Base-by-base conservation (phyloP, 2,329 filamentous ascomycete genomes). In the Phialophora verrucosa region DNA sequence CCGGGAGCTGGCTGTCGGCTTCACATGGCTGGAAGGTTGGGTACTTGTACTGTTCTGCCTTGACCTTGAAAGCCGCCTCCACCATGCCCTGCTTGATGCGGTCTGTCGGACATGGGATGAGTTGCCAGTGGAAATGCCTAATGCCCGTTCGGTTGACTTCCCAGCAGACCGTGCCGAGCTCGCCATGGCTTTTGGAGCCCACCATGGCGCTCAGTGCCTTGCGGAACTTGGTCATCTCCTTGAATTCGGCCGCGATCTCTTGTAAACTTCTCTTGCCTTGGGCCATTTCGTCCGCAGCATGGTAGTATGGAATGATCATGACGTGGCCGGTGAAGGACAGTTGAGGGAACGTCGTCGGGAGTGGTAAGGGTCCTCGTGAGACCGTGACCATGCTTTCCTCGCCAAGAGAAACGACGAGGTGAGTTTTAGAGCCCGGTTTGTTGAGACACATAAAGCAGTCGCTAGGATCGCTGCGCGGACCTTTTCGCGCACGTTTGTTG, bases 401-500 rank as follows among this genome's bases (percentile, higher is more conserved):
- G 61, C 91, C 95, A 70, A 99, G 94, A 29, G 91, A 93, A 70
- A 91, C 90, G 73, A 97, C 90, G 78, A 99, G 90, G 79, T 99
- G 94, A 1, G 90, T 90, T 60, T 91, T 90, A 53, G 95, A 83
- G 67, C 90, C 90, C 5, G 91, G 88, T 77, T 96, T 97, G 5
- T 92, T 93, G 11, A 99, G 84, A 76, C 95, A 99, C 82, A 99
- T 98, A 83, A 95, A 99, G 80, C 95, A 99, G 74, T 90, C 86
- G 60, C 90, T 89, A 1, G 92, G 88, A 6, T 87, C 88, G 12
- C 89, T 78, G 1, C 76, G 77, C 2, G 54, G 63, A 23, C 63
- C 65, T 23, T 53, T 64, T 74, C 80, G 80, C 17, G 76, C 74
- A 14, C 83, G 82, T 73, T 84, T 84, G 51, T 80, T 77, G 10